Evolutionary conservation across 495 filamentous ascomycete genomes (phyloP).

Genomic region (Tuber umbilicatum): DNA sequence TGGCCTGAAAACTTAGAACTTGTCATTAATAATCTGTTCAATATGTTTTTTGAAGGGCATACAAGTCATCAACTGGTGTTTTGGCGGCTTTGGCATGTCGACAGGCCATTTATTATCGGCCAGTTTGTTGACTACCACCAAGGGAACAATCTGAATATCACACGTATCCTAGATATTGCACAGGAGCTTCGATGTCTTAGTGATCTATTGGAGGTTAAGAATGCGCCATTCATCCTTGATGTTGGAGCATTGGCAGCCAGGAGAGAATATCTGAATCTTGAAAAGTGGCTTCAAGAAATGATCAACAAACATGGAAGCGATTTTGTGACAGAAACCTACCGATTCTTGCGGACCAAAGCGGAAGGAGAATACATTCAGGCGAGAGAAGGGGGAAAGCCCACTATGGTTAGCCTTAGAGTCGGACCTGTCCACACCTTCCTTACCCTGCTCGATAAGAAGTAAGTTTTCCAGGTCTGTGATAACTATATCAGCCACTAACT

Average conservation of each 20-base stretch:
- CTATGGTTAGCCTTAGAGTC: constrained; percentile 64
- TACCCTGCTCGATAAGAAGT: constrained; percentile 62
- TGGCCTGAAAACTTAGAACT: constrained; percentile 58
- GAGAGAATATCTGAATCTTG: constrained; percentile 67
- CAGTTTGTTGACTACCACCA: constrained; percentile 73
- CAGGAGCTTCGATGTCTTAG: constrained; percentile 41
- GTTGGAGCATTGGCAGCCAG: constrained; percentile 83
- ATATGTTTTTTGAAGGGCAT: constrained; percentile 58
- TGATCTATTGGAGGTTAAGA: constrained; percentile 36
- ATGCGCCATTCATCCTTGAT: constrained; percentile 69
- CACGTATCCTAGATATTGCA: constrained; percentile 63
- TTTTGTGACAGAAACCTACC: constrained; percentile 40
- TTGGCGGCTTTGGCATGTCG: constrained; percentile 79
- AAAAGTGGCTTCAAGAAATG: constrained; percentile 63
- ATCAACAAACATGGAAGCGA: constrained; percentile 39
- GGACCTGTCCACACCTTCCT: constrained; percentile 79
- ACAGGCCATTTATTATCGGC: constrained; percentile 71
- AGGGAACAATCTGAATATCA: constrained; percentile 65
- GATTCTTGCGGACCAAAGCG: constrained; percentile 73
- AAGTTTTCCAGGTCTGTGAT: constrained; percentile 23
- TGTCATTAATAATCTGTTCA: constrained; percentile 56
- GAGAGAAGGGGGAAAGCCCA: constrained; percentile 56
- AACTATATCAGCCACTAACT: constrained; percentile 9
- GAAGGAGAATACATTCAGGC: constrained; percentile 71
- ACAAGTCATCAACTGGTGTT: constrained; percentile 75